Conservation (phyloP, 2,329 filamentous ascomycete genomes). For the Diaporthe citriasiana region DNA sequence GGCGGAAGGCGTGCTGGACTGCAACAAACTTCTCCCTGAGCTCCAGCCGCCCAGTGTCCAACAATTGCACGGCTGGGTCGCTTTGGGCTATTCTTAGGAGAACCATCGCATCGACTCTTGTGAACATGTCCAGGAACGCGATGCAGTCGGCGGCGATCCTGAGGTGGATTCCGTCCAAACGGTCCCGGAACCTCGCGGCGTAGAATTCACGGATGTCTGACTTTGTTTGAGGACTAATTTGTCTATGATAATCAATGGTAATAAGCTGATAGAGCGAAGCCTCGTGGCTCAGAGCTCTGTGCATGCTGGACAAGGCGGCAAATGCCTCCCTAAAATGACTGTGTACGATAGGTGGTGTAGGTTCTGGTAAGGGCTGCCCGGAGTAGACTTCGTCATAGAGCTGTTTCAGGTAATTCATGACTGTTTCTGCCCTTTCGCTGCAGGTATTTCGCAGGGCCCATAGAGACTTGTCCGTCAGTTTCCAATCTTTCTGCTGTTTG, state of each 20-base stretch:
- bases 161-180: constrained; percentile 1
- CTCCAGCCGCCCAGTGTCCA: neutral
- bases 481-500: neutral
- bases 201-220: neutral
- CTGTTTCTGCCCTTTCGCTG: neutral
- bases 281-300: constrained; percentile 12
- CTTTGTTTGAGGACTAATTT: neutral
- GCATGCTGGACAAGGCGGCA: neutral
- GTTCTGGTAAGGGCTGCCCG: neutral
- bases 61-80: neutral
- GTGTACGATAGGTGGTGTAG: neutral
- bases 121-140: constrained; percentile 1
- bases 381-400: neutral
- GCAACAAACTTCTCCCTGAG: constrained; percentile 13
- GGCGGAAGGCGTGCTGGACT: constrained; percentile 1
- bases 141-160: constrained; percentile 7
- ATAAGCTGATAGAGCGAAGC: neutral
- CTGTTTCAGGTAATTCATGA: neutral
- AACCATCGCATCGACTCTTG: neutral
- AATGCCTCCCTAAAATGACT: neutral
- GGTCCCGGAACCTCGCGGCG: neutral
- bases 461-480: constrained; percentile 6
- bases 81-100: neutral
- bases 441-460: constrained; percentile 1
- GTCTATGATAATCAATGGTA: constrained; percentile 4